Evolutionary conservation across 352 stramenopile genomes (phyloP).

Genomic region (Plasmopara halstedii): DNA sequence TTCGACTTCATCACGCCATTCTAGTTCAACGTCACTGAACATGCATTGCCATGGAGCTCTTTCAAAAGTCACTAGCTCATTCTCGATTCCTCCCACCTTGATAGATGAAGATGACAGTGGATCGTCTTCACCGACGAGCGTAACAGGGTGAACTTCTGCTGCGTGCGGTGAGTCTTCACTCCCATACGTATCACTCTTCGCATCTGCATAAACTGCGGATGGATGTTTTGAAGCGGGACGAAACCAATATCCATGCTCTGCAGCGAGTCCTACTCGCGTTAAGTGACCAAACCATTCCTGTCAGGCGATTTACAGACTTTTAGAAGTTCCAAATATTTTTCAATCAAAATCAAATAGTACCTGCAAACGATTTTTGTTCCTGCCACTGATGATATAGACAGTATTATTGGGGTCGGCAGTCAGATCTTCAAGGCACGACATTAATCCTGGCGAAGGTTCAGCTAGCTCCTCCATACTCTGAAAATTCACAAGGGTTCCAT

Average conservation of each 20-base stretch:
- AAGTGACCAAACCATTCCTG: conserved; percentile 83
- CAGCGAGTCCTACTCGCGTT: conserved; percentile 61
- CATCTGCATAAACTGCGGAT: conserved; percentile 11
- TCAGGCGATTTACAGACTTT: background rate
- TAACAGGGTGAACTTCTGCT: conserved; percentile 1
- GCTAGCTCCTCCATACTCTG: conserved; percentile 73
- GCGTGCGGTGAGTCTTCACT: conserved; percentile 9
- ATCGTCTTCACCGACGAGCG: conserved; percentile 10
- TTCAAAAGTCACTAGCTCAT: conserved; percentile 9
- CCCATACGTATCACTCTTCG: conserved; percentile 3
- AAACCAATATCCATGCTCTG: conserved; percentile 80
- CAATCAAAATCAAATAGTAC: conserved; percentile 8
- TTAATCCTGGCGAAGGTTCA: conserved; percentile 39
- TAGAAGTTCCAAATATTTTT: conserved; percentile 2
- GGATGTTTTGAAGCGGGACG: conserved; percentile 55
- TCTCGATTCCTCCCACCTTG: conserved; percentile 1
- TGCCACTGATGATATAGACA: conserved; percentile 81
- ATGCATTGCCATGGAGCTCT: conserved; percentile 73
- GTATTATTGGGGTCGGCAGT: conserved; percentile 66
- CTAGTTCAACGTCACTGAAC: conserved; percentile 71
- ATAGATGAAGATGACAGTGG: conserved; percentile 14
- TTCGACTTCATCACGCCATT: conserved; percentile 73
- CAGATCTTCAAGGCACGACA: conserved; percentile 63
- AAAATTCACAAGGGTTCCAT: conserved; percentile 76
- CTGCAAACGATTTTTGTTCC: conserved; percentile 64